Evolutionary conservation across 164 flowering plant species (phyloP).

Genomic region (Euptelea pleiosperma): DNA sequence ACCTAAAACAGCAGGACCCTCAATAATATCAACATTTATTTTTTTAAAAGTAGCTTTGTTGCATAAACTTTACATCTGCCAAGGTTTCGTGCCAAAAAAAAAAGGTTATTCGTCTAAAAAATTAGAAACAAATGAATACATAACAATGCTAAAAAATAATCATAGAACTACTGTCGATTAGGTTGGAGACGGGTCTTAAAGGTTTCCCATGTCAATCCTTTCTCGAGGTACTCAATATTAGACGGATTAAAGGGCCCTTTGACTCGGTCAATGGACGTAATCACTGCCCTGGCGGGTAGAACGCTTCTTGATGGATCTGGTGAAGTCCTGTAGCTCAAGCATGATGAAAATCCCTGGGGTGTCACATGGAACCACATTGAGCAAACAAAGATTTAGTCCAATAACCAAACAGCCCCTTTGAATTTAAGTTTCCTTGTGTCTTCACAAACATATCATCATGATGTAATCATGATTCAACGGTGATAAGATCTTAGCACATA

Average conservation of each 20-base stretch:
- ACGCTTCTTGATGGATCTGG: constrained; percentile 69
- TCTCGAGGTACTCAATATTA: constrained; percentile 58
- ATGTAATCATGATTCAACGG: too few species aligned
- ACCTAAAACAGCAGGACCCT: too few species aligned
- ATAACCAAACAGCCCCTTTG: background rate
- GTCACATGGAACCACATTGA: background rate
- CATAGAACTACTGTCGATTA: too few species aligned
- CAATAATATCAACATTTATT: too few species aligned
- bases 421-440: background rate
- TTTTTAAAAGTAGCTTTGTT: too few species aligned
- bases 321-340: constrained; percentile 59
- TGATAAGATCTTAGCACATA: too few species aligned
- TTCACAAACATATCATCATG: background rate
- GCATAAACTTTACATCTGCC: too few species aligned
- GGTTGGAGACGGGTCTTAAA: constrained; percentile 36
- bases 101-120: too few species aligned
- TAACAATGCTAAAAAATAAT: too few species aligned
- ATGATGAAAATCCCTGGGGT: constrained; percentile 79
- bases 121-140: too few species aligned
- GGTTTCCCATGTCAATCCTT: constrained; percentile 48
- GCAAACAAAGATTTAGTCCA: background rate
- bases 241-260: constrained; percentile 78
- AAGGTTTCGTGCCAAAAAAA: too few species aligned
- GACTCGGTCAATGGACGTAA: constrained; percentile 61
- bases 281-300: constrained; percentile 67